Evolutionary conservation across 1,284 basidiomycete genomes (phyloP).

Genomic region (Laetiporus sulphureus): DNA sequence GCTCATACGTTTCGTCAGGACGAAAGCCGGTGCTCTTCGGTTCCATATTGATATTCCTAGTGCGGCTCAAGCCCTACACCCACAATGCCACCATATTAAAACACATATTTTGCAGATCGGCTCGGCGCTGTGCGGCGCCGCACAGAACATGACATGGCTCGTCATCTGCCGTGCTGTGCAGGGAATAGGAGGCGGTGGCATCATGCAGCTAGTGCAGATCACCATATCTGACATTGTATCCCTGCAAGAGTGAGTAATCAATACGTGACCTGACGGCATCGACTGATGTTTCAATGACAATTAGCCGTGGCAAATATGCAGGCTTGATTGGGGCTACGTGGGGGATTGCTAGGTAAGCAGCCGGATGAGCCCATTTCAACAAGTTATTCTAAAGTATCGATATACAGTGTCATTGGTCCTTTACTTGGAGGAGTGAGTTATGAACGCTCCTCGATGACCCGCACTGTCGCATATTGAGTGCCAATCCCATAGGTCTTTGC

Average conservation of each 20-base stretch:
- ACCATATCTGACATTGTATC: conserved; percentile 78
- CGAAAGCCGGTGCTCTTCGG: conserved; percentile 72
- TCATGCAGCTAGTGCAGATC: conserved; percentile 62
- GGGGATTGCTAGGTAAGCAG: conserved; percentile 59
- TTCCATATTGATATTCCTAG: conserved; percentile 67
- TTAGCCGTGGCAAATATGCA: conserved; percentile 70
- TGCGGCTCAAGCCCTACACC: conserved; percentile 25
- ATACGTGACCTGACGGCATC: neutral
- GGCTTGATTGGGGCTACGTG: conserved; percentile 74
- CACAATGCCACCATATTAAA: neutral
- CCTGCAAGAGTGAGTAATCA: conserved; percentile 57
- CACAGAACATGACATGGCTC: conserved; percentile 71
- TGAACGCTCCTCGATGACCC: neutral
- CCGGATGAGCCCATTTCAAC: neutral
- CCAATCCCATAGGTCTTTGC: conserved; percentile 44
- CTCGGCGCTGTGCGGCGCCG: conserved; percentile 77
- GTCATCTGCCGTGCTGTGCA: conserved; percentile 74
- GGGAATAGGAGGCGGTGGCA: conserved; percentile 78
- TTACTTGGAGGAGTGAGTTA: conserved; percentile 62
- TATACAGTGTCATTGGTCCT: conserved; percentile 65
- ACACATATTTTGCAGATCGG: conserved; percentile 43
- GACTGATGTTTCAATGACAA: neutral
- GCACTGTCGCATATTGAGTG: conserved; percentile 1
- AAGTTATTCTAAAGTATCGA: conserved; percentile 3
- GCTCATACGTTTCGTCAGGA: conserved; percentile 32